phyloP scores from a whole-genome alignment of 2,329 filamentous ascomycete species.

The Peltaster fructicola region DNA sequence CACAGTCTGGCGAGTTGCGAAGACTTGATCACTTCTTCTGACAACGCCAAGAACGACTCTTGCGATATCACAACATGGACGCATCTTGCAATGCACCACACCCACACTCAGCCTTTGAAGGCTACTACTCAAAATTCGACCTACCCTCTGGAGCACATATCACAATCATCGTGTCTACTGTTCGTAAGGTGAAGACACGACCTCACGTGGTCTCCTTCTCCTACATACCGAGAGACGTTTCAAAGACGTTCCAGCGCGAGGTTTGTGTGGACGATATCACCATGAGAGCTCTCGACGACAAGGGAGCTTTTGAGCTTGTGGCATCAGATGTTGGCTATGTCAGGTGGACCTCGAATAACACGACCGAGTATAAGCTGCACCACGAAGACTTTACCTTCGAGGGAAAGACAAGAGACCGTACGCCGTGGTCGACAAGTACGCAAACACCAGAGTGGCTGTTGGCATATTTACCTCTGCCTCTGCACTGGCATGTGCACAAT shows the following conservation, averaged over 20 bases:
- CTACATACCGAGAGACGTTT: slow-evolving; percentile 24
- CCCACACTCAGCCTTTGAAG: slow-evolving; percentile 26
- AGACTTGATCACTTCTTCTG: too few relatives aligned
- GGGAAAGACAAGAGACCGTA: slow-evolving; percentile 22
- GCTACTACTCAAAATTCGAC: slow-evolving; percentile 33
- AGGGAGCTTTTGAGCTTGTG: slow-evolving; percentile 23
- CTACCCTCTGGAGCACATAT: slow-evolving; percentile 29
- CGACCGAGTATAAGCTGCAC: slow-evolving; percentile 20
- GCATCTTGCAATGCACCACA: slow-evolving; percentile 23
- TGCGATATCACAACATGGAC: slow-evolving; percentile 1
- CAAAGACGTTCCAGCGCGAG: slow-evolving; percentile 23
- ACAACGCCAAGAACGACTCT: too few relatives aligned
- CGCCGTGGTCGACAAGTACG: slow-evolving; percentile 21
- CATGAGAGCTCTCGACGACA: slow-evolving; percentile 12
- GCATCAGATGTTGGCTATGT: slow-evolving; percentile 24
- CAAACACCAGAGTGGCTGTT: slow-evolving; percentile 29
- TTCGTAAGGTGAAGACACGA: slow-evolving; percentile 23
- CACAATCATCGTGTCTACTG: slow-evolving; percentile 29
- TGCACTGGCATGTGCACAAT: slow-evolving; percentile 36
- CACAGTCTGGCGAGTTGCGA: too few relatives aligned
- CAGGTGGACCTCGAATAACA: slow-evolving; percentile 19
- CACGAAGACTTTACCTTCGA: slow-evolving; percentile 22
- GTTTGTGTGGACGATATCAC: slow-evolving; percentile 26
- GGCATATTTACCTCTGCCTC: slow-evolving; percentile 28
- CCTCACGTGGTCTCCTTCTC: slow-evolving; percentile 32